Percentiles rank a stretch among this genome's conserved stretches.
phyloP scores from a whole-genome alignment of 371 early-diverging fungal genomes.

The Apophysomyces sp. region DNA sequence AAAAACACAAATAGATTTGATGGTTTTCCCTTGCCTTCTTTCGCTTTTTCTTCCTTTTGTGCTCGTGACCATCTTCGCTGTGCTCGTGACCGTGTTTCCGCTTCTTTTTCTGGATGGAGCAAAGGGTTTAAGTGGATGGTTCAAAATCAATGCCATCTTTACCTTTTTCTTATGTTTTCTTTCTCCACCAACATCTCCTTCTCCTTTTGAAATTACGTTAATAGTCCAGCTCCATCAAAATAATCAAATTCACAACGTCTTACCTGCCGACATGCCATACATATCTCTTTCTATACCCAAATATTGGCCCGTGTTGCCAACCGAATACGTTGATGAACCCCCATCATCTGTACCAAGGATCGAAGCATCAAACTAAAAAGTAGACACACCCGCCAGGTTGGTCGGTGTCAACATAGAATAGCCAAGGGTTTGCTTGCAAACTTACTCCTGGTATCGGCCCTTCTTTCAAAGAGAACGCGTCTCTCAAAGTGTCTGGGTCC shows the following conservation, averaged over 20 bases:
- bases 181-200: constrained; percentile 47
- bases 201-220: constrained; percentile 6
- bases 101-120: constrained; percentile 56
- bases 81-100: constrained; percentile 58
- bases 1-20: background rate
- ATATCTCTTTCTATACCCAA: constrained; percentile 6
- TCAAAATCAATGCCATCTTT: background rate
- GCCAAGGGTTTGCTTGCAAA: too few species aligned
- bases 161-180: constrained; percentile 66
- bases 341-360: constrained; percentile 55
- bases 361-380: constrained; percentile 55
- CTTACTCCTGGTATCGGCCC: constrained; percentile 63
- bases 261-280: constrained; percentile 12
- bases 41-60: constrained; percentile 10
- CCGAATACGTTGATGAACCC: constrained; percentile 10
- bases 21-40: background rate
- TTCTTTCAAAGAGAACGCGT: constrained; percentile 53
- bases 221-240: background rate
- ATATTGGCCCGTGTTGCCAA: constrained; percentile 12
- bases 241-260: background rate
- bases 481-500: constrained; percentile 46
- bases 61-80: constrained; percentile 4
- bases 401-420: too few species aligned
- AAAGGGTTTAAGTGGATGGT: background rate
- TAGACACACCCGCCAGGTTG: too few species aligned